Percentiles rank a stretch among this genome's conserved stretches.
phyloP scores from a whole-genome alignment of 2,329 filamentous ascomycete genomes.

The Pseudogymnoascus sp. region DNA sequence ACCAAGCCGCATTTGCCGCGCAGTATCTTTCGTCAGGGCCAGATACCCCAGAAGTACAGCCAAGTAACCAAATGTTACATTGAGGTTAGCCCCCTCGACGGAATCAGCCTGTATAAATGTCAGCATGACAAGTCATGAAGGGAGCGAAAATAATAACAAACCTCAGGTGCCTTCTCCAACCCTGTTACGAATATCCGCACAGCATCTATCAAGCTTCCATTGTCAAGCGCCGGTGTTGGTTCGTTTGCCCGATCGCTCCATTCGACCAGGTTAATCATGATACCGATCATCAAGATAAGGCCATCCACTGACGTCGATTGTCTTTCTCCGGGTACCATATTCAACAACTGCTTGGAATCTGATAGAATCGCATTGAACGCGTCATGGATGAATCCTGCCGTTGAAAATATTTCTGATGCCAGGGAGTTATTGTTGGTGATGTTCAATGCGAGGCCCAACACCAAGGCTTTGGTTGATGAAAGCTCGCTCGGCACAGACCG shows the following conservation, averaged over 20 bases:
- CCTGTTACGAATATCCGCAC: slow-evolving; percentile 61
- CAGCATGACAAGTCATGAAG: slow-evolving; percentile 10
- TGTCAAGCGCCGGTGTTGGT: slow-evolving; percentile 16
- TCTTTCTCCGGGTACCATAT: slow-evolving; percentile 42
- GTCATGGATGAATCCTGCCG: slow-evolving; percentile 45
- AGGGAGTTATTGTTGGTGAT: slow-evolving; percentile 72
- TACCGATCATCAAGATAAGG: slow-evolving; percentile 70
- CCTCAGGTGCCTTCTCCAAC: slow-evolving; percentile 58
- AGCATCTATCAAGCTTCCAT: slow-evolving; percentile 49
- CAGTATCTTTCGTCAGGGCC: slow-evolving; percentile 48
- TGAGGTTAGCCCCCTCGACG: slow-evolving; percentile 66
- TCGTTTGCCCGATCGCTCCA: slow-evolving; percentile 44
- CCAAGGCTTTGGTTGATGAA: neutral
- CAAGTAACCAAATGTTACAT: slow-evolving; percentile 81
- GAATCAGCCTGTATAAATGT: slow-evolving; percentile 51
- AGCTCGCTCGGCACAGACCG: neutral
- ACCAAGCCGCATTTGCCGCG: slow-evolving; percentile 33
- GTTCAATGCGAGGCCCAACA: slow-evolving; percentile 69
- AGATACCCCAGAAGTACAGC: slow-evolving; percentile 78
- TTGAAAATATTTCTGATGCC: slow-evolving; percentile 63
- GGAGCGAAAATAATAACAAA: slow-evolving; percentile 36
- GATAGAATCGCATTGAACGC: slow-evolving; percentile 45
- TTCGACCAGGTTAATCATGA: slow-evolving; percentile 83
- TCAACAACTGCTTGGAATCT: slow-evolving; percentile 42
- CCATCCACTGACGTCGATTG: slow-evolving; percentile 54